Conservation (phyloP, 768 basidiomycete species). For the Serendipita sp. region DNA sequence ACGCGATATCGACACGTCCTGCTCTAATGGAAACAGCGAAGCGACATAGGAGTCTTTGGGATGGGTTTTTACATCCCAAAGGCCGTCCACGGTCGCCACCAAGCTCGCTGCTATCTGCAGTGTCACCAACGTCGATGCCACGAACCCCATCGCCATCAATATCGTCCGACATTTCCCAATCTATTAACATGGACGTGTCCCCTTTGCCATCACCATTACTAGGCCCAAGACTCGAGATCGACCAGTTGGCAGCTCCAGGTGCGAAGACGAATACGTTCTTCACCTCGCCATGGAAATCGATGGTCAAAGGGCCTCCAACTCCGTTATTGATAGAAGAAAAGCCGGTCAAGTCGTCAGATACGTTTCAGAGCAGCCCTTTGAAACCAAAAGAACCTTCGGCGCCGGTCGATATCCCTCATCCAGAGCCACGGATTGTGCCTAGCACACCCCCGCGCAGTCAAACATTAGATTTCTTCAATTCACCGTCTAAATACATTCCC, state of each 20-base stretch:
- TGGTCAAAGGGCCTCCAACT: not conserved
- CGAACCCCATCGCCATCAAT: not conserved
- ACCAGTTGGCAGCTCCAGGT: conserved; percentile 14
- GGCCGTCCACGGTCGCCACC: not conserved
- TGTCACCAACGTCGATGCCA: not conserved
- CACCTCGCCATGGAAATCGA: conserved; percentile 9
- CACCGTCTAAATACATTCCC: not conserved
- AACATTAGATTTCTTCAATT: conserved; percentile 1
- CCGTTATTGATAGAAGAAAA: not conserved
- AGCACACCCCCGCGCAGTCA: not conserved
- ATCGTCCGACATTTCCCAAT: not conserved
- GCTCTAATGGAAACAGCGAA: not conserved
- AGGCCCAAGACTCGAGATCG: not conserved
- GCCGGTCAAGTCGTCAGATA: not conserved
- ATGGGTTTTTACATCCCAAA: not conserved
- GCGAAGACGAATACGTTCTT: conserved; percentile 33
- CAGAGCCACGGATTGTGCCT: not conserved
- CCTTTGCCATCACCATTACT: not conserved
- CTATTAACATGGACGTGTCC: not conserved
- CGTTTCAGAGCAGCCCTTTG: not conserved
- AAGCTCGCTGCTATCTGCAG: not conserved
- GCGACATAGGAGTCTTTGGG: not conserved
- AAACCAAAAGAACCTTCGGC: not conserved
- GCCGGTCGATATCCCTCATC: not conserved
- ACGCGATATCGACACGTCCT: not conserved